Percentiles rank a stretch among this genome's conserved stretches.
phyloP scores from a whole-genome alignment of 768 basidiomycete species.

The Tylopilus cervinicoccineus region DNA sequence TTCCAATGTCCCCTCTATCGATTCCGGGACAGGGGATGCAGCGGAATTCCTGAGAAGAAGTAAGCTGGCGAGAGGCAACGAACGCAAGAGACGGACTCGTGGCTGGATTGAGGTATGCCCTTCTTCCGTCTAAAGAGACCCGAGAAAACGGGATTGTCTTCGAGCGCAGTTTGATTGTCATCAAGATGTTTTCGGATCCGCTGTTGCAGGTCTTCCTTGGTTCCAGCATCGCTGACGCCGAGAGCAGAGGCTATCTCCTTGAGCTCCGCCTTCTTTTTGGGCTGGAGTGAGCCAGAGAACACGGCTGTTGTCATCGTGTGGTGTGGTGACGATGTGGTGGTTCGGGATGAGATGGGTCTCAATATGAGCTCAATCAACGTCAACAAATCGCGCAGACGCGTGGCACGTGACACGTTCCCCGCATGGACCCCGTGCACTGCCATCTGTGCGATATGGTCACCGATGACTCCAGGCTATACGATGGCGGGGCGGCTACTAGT shows the following conservation, averaged over 20 bases:
- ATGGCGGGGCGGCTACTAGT: neutral
- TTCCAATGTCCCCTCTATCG: constrained; percentile 10
- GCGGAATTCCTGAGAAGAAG: constrained; percentile 10
- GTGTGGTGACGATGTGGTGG: constrained; percentile 12
- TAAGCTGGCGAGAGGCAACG: neutral
- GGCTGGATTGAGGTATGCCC: constrained; percentile 20
- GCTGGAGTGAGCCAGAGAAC: constrained; percentile 50
- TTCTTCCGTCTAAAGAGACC: constrained; percentile 49
- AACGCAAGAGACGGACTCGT: constrained; percentile 9
- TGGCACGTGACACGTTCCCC: constrained; percentile 19
- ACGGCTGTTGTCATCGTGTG: constrained; percentile 39
- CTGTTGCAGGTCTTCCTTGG: constrained; percentile 57
- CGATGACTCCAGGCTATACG: neutral
- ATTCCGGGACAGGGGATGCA: constrained; percentile 15
- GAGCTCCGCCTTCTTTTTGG: constrained; percentile 70
- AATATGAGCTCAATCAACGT: constrained; percentile 25
- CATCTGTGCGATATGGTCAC: neutral
- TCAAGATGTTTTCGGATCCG: constrained; percentile 65
- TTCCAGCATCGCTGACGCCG: constrained; percentile 49
- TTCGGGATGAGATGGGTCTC: constrained; percentile 1
- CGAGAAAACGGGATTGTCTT: constrained; percentile 53
- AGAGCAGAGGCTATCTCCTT: constrained; percentile 58
- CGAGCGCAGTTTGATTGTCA: constrained; percentile 46
- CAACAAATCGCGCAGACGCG: constrained; percentile 28
- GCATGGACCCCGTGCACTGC: constrained; percentile 6